phyloP scores from a whole-genome alignment of 169 alveolate species.

The Eimeria sp. region DNA sequence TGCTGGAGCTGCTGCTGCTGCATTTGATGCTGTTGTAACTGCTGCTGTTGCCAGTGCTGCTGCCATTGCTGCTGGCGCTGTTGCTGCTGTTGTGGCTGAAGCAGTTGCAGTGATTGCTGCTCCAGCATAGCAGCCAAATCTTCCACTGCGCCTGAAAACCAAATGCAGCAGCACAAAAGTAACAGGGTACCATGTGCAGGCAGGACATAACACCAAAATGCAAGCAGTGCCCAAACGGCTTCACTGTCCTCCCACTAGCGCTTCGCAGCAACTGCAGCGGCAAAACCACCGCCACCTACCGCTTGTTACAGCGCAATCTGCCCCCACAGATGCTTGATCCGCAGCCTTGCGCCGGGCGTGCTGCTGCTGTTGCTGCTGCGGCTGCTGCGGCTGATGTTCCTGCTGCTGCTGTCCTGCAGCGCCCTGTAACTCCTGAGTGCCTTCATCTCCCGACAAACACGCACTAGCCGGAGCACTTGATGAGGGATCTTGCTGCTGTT shows the following conservation, averaged over 20 bases:
- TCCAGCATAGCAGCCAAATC: constrained; percentile 64
- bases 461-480: constrained; percentile 41
- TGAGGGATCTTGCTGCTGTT: constrained; percentile 19
- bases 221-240: not conserved
- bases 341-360: constrained; percentile 31
- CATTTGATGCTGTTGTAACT: constrained; percentile 7
- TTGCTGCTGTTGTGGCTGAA: constrained; percentile 59
- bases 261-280: not conserved
- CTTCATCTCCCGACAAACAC: constrained; percentile 48
- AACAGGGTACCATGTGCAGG: not conserved
- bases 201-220: not conserved
- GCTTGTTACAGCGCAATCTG: constrained; percentile 32
- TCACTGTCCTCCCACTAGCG: not conserved
- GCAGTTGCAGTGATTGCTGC: constrained; percentile 53
- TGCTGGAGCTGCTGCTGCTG: constrained; percentile 44
- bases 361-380: constrained; percentile 36
- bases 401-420: constrained; percentile 40
- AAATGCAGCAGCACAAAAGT: not conserved
- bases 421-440: not conserved
- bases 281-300: constrained; percentile 18
- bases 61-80: constrained; percentile 42
- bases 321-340: not conserved
- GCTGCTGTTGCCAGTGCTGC: constrained; percentile 27
- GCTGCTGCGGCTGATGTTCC: constrained; percentile 17
- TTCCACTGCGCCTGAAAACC: not conserved